phyloP scores from a whole-genome alignment of 768 basidiomycete species.

The Boletus fagicola region DNA sequence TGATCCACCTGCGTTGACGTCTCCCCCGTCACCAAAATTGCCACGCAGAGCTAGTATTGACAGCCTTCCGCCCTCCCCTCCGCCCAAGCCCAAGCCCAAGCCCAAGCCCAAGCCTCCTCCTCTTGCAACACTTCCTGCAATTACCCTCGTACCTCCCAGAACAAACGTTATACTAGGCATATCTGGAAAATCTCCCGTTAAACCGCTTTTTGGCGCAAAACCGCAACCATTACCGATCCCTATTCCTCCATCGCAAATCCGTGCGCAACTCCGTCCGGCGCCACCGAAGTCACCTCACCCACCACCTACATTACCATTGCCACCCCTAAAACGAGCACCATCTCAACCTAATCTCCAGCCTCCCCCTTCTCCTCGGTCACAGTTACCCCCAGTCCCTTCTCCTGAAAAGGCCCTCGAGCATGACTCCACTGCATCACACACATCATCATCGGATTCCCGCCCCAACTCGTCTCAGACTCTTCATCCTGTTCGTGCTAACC shows the following conservation, averaged over 20 bases:
- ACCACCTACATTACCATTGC: slow-evolving; percentile 23
- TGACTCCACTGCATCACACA: background rate
- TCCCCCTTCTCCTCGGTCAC: slow-evolving; percentile 5
- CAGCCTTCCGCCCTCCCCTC: slow-evolving; percentile 21
- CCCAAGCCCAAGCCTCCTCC: slow-evolving; percentile 19
- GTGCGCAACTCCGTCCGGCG: slow-evolving; percentile 29
- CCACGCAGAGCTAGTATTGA: slow-evolving; percentile 13
- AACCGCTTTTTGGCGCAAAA: slow-evolving; percentile 22
- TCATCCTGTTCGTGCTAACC: slow-evolving; percentile 9
- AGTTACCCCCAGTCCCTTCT: slow-evolving; percentile 8
- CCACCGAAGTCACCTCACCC: slow-evolving; percentile 23
- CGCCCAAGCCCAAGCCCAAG: slow-evolving; percentile 19
- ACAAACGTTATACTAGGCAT: slow-evolving; percentile 20
- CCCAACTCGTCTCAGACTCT: slow-evolving; percentile 23
- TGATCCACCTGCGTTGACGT: slow-evolving; percentile 2
- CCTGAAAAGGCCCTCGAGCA: slow-evolving; percentile 1
- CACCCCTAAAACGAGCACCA: slow-evolving; percentile 18
- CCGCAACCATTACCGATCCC: slow-evolving; percentile 29
- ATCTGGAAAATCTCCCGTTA: slow-evolving; percentile 26
- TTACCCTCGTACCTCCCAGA: slow-evolving; percentile 17
- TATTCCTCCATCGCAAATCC: slow-evolving; percentile 29
- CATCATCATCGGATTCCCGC: slow-evolving; percentile 9
- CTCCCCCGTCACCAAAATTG: slow-evolving; percentile 3
- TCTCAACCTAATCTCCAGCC: slow-evolving; percentile 17
- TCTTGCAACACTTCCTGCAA: slow-evolving; percentile 4